These are phyloP conservation scores for Boletus pseudopeckii DNA, from an alignment of 768 basidiomycete genomes.

Conservation along the genomic window DNA sequence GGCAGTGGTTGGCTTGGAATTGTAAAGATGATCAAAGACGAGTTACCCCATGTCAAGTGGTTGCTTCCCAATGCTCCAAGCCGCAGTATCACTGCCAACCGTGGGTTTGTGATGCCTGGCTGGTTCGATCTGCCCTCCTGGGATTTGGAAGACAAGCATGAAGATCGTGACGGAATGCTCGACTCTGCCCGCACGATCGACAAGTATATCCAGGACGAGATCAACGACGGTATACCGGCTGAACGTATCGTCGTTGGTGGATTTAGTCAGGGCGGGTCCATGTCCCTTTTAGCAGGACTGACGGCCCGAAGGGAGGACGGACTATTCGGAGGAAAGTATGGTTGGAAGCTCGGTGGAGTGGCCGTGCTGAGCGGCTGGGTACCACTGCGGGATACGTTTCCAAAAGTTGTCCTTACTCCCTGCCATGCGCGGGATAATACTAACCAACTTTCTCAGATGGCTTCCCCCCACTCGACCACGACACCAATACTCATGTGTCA, in stretches of 20 bases:
- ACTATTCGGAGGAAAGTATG: constrained; percentile 31
- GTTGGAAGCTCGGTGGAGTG: constrained; percentile 68
- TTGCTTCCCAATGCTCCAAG: constrained; percentile 43
- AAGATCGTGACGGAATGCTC: constrained; percentile 65
- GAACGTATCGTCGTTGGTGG: constrained; percentile 81
- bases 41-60: constrained; percentile 81
- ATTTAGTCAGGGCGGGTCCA: constrained; percentile 82
- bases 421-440: not conserved
- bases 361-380: constrained; percentile 78
- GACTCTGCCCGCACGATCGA: constrained; percentile 59
- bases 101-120: constrained; percentile 60
- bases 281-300: constrained; percentile 74
- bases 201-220: constrained; percentile 68
- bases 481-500: constrained; percentile 88
- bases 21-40: constrained; percentile 60
- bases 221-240: constrained; percentile 65
- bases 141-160: constrained; percentile 47
- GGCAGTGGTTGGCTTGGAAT: constrained; percentile 77
- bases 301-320: constrained; percentile 25
- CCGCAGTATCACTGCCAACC: constrained; percentile 76
- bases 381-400: constrained; percentile 62
- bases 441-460: constrained; percentile 45
- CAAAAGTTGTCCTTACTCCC: constrained; percentile 46
- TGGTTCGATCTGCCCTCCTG: constrained; percentile 82
- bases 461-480: constrained; percentile 52